phyloP scores from a whole-genome alignment of 2,329 filamentous ascomycete species.

The Magnaporthales sp. region DNA sequence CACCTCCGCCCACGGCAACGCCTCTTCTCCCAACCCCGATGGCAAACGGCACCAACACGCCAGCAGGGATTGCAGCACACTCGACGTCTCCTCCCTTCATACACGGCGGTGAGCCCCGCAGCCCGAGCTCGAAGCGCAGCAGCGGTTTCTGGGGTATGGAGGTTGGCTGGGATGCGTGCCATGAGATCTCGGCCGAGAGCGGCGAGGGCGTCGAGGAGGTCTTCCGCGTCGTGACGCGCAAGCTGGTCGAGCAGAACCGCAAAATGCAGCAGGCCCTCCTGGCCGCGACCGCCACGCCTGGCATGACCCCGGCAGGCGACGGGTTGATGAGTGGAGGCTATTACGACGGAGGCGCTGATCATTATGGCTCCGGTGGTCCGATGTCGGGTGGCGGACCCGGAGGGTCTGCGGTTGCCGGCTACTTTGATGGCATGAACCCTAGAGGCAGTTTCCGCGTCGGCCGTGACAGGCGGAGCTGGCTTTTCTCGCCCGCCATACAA shows the following conservation, averaged over 20 bases:
- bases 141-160: constrained; percentile 87
- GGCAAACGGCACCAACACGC: constrained; percentile 4
- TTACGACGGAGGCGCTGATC: constrained; percentile 9
- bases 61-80: neutral
- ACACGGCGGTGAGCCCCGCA: constrained; percentile 40
- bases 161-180: constrained; percentile 92
- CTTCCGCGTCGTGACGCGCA: constrained; percentile 62
- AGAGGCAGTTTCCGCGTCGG: constrained; percentile 48
- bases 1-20: constrained; percentile 56
- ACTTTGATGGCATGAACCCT: constrained; percentile 41
- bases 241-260: constrained; percentile 55
- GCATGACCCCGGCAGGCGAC: constrained; percentile 36
- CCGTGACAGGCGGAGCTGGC: constrained; percentile 49
- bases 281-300: constrained; percentile 43
- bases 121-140: constrained; percentile 55
- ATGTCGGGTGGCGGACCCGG: constrained; percentile 3
- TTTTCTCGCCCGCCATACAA: constrained; percentile 44
- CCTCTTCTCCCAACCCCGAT: constrained; percentile 15
- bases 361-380: constrained; percentile 5
- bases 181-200: constrained; percentile 90
- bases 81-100: constrained; percentile 11
- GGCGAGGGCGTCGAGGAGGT: constrained; percentile 96
- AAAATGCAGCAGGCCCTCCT: constrained; percentile 52
- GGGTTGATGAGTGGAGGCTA: constrained; percentile 19
- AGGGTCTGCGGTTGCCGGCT: constrained; percentile 19